Conservation (phyloP, 352 stramenopile species). For the Salisapilia sapeloensis region DNA sequence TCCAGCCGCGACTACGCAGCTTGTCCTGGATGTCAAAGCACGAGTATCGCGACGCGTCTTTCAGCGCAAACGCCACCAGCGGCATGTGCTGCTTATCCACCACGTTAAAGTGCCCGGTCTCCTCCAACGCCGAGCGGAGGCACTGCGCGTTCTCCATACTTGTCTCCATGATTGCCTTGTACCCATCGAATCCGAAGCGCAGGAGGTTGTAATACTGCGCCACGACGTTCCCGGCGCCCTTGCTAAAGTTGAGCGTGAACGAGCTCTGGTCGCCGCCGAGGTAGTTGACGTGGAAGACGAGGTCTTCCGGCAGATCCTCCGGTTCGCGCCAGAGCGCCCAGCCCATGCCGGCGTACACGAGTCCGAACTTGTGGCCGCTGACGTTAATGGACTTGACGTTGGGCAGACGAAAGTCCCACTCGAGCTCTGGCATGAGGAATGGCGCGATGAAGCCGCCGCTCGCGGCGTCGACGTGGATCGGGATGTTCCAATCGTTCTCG, state of each 20-base stretch:
- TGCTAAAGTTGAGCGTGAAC: slow-evolving; percentile 90
- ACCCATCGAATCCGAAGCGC: slow-evolving; percentile 82
- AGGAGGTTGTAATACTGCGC: slow-evolving; percentile 90
- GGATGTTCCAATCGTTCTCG: slow-evolving; percentile 70
- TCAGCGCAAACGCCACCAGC: slow-evolving; percentile 74
- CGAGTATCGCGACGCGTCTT: slow-evolving; percentile 62
- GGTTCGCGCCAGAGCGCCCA: slow-evolving; percentile 83
- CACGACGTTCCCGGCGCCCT: slow-evolving; percentile 78
- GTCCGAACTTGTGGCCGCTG: slow-evolving; percentile 89
- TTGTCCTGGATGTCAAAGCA: slow-evolving; percentile 87
- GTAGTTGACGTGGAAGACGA: slow-evolving; percentile 88
- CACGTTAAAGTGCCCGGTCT: slow-evolving; percentile 76
- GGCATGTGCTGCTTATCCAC: slow-evolving; percentile 86
- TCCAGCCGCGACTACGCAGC: slow-evolving; percentile 75
- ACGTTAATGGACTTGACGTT: slow-evolving; percentile 89
- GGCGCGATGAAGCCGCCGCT: slow-evolving; percentile 86
- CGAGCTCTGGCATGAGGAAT: slow-evolving; percentile 77
- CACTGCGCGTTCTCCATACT: slow-evolving; percentile 78
- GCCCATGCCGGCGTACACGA: slow-evolving; percentile 87
- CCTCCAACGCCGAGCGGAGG: slow-evolving; percentile 48
- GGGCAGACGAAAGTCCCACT: slow-evolving; percentile 82
- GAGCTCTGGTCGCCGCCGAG: slow-evolving; percentile 80
- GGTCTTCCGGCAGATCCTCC: slow-evolving; percentile 63
- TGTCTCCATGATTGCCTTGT: slow-evolving; percentile 78
- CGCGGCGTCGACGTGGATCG: slow-evolving; percentile 84